Evolutionary conservation across 371 early-diverging fungal species (phyloP), one percentile per base, ranked within the genome.

Genomic region (Mucor plumbeus): DNA sequence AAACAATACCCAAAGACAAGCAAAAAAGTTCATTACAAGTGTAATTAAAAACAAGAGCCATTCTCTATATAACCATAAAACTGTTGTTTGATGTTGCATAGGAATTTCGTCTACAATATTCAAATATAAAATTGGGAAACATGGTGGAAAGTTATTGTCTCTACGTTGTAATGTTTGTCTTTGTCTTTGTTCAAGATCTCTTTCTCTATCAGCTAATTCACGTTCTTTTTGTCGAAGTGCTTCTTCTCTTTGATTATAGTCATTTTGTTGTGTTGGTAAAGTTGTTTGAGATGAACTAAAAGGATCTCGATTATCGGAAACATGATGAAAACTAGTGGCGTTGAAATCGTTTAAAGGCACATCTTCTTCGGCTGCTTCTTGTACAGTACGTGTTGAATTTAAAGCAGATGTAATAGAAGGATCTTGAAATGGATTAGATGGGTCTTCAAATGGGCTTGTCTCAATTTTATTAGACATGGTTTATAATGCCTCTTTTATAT

Each of bases 101-200:
- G 94, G 92, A 48, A 95, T 92, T 74, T 94, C 94, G 6, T 65
- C 68, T 4, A 86, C 79, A 65, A 92, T 94, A 67, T 92, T 86
- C 68, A 93, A 87, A 76, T 93, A 93, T 77, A 94, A 85, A 65
- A 94, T 73, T 7, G 94, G 94, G 56, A 91, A 93, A 68, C 93
- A 91, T 33, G 92, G 92, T 1, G 95, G 95, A 67, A 93, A 91
- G 70, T 93, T 94, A 77, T 92, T 92, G 58, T 91, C 88, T 38
- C 89, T 74, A 10, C 70, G 58, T n/a, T 77, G 61, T 1, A 84
- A 84, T 14, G n/a, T 21, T 6, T 33, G 17, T 3, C 60, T 40
- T 34, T 72, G 76, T 3, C 77, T 77, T 57, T 80, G 68, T 19
- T 77, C 73, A n/a, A 91, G 78, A 15, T 77, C 83, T 56, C 83